Evolutionary conservation across 2,329 filamentous ascomycete species (phyloP), one percentile per base, ranked within the genome.

Genomic region (Fonsecaea pedrosoi): DNA sequence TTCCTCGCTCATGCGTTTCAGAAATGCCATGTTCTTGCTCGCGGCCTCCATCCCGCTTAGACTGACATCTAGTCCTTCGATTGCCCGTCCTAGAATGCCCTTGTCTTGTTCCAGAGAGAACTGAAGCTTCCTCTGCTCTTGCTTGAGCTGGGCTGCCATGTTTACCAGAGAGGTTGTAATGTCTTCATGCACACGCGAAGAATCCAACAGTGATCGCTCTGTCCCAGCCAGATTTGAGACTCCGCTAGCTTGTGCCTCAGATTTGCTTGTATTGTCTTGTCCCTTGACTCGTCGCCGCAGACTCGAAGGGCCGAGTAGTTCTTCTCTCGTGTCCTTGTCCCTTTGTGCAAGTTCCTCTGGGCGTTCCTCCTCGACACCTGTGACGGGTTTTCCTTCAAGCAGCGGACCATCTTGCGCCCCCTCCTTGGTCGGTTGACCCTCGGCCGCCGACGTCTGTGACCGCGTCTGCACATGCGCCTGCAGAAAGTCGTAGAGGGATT

Each of bases 1-100:
- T 3, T 93, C 94, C 81, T 97, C 94, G 15, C 90, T 92, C 88
- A 96, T 92, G 60, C 85, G 85, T 72, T 87, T 83, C 75, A 98
- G 78, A 74, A 86, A 84, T 1, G 91, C 90, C 92, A 98, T 96
- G 69, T 88, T 83, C 70, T 87, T 86, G 61, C 88, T 87, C 3
- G 94, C 92, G 1, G 87, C 86, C 67, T 93, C 89, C 85, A 98
- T 90, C 18, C 89, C 89, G 54, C 84, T 80, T 66, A 90, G 88
- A 73, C 90, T 96, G 77, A 87, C 89, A 74, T 94, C 91, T 72
- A 98, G 84, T 0, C 91, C 92, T 64, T 90, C 84, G 1, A 88
- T 86, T 1, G 94, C 92, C 10, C 88, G 85, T 65, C 86, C 84
- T 21, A 97, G 80, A 2, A 94, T 83, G 38, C 90, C 87, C 76